Conservation (phyloP, 345 rosid species). For the Arabidopsis arenosa region DNA sequence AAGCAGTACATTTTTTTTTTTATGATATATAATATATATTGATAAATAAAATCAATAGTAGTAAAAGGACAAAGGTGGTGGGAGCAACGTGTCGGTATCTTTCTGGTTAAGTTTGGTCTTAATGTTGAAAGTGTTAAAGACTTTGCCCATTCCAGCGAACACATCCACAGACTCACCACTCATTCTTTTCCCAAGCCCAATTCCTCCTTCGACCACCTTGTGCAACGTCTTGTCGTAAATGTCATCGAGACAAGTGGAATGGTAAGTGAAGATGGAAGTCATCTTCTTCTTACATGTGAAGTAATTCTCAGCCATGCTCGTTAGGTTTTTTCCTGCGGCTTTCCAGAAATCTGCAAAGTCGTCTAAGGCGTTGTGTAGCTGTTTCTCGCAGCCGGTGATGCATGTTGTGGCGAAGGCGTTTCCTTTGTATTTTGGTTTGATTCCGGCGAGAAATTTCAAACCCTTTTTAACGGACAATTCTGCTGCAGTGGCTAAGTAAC, state of each 20-base stretch:
- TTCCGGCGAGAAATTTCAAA: slow-evolving; percentile 42
- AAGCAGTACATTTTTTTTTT: slow-evolving; percentile 17
- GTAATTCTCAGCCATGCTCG: slow-evolving; percentile 43
- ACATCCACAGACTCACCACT: slow-evolving; percentile 49
- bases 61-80: slow-evolving; percentile 49
- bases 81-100: slow-evolving; percentile 45
- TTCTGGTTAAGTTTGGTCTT: slow-evolving; percentile 44
- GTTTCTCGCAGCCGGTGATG: slow-evolving; percentile 40
- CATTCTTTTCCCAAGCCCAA: slow-evolving; percentile 46
- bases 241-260: slow-evolving; percentile 45
- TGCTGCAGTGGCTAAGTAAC: slow-evolving; percentile 49
- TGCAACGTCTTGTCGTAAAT: slow-evolving; percentile 41
- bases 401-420: slow-evolving; percentile 34
- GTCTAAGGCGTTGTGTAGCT: slow-evolving; percentile 39
- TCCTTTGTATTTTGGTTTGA: slow-evolving; percentile 43
- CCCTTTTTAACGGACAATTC: slow-evolving; percentile 44
- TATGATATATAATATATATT: neutral
- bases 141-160: slow-evolving; percentile 44
- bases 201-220: slow-evolving; percentile 43
- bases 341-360: slow-evolving; percentile 48
- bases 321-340: slow-evolving; percentile 39
- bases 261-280: slow-evolving; percentile 37
- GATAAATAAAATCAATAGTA: slow-evolving; percentile 39
- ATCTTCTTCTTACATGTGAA: slow-evolving; percentile 45
- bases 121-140: slow-evolving; percentile 45